phyloP scores from a whole-genome alignment of 2,329 filamentous ascomycete species.

The Lecanicillium sp. region DNA sequence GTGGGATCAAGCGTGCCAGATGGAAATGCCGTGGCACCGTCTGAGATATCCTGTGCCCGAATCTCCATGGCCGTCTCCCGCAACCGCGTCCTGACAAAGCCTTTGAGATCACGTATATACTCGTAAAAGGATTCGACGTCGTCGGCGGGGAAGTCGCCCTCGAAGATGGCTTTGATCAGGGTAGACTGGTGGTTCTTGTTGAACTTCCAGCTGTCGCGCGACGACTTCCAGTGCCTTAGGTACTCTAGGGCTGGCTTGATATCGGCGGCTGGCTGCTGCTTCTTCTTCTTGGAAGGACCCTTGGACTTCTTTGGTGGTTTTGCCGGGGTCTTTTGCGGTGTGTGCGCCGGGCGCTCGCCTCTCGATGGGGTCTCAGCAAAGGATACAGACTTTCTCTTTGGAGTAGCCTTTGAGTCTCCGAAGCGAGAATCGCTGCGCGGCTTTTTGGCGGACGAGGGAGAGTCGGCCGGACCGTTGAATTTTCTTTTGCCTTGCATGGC shows the following conservation, averaged over 20 bases:
- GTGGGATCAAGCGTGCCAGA: slow-evolving; percentile 39
- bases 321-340: slow-evolving; percentile 23
- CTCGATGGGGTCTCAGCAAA: slow-evolving; percentile 28
- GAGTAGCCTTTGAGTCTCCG: slow-evolving; percentile 9
- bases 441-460: slow-evolving; percentile 7
- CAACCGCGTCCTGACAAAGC: slow-evolving; percentile 62
- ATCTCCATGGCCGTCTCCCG: slow-evolving; percentile 56
- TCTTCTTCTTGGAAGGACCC: slow-evolving; percentile 29
- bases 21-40: slow-evolving; percentile 38
- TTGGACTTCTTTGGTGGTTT: slow-evolving; percentile 27
- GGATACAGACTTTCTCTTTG: slow-evolving; percentile 37
- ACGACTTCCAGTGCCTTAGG: slow-evolving; percentile 64
- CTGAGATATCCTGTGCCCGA: slow-evolving; percentile 47
- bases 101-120: slow-evolving; percentile 75
- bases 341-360: slow-evolving; percentile 14
- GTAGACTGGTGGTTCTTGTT: slow-evolving; percentile 88
- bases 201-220: slow-evolving; percentile 78
- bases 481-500: slow-evolving; percentile 9
- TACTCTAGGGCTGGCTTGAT: slow-evolving; percentile 65
- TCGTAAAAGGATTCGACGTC: slow-evolving; percentile 63
- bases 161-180: slow-evolving; percentile 75
- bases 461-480: slow-evolving; percentile 3
- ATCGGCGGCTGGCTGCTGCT: slow-evolving; percentile 29
- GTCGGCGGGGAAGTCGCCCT: slow-evolving; percentile 59
- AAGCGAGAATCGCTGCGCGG: slow-evolving; percentile 6